phyloP scores from a whole-genome alignment of 768 basidiomycete species.

The Scleroderma bovista region DNA sequence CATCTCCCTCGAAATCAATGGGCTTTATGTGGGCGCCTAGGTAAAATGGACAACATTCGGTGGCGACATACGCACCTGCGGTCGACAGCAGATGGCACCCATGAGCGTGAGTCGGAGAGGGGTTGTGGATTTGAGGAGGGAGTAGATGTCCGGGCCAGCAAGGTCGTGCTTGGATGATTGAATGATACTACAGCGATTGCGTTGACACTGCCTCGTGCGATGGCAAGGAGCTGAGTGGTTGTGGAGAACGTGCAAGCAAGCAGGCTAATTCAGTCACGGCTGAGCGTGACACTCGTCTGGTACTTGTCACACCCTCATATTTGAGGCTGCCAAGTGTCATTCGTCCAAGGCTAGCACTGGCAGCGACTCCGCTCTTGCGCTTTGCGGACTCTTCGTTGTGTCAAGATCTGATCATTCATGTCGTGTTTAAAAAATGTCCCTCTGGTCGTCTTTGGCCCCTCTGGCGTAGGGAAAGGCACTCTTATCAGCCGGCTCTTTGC shows the following conservation, averaged over 20 bases:
- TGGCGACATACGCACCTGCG: conserved; percentile 46
- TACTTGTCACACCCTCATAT: background rate
- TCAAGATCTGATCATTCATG: conserved; percentile 4
- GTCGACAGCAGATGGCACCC: conserved; percentile 85
- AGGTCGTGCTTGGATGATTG: background rate
- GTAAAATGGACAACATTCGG: background rate
- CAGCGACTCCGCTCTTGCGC: background rate
- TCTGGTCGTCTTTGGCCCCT: conserved; percentile 85
- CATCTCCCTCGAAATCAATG: conserved; percentile 92
- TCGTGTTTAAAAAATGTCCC: conserved; percentile 33
- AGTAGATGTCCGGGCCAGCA: background rate
- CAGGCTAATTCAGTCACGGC: background rate
- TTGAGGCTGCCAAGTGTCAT: background rate
- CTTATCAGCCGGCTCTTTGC: conserved; percentile 76
- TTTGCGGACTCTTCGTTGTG: background rate
- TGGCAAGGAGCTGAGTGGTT: background rate
- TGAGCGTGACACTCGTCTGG: background rate
- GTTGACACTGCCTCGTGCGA: background rate
- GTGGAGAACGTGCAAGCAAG: background rate
- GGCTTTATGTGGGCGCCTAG: conserved; percentile 43
- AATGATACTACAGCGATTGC: background rate
- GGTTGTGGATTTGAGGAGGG: background rate
- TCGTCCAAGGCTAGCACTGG: background rate
- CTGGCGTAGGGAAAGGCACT: conserved; percentile 93
- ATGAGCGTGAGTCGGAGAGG: conserved; percentile 22